Evolutionary conservation across 192 early-diverging fungal species (phyloP).

Genomic region (Pilaira anomala): DNA sequence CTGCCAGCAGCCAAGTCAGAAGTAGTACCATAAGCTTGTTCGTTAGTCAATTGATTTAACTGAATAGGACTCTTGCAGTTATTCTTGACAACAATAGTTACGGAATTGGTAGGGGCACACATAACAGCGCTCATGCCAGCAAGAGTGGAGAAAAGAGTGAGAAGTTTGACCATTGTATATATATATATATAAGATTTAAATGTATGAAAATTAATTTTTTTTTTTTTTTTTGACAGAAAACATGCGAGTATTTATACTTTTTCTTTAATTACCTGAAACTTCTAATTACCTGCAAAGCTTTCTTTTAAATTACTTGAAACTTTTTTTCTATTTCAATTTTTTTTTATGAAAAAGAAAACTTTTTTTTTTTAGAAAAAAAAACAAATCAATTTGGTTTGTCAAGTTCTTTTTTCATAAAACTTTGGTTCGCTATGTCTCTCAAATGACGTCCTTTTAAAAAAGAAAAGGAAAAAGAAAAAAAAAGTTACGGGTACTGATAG

Average conservation of each 20-base stretch:
- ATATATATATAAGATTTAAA: background rate
- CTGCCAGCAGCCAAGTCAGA: constrained; percentile 10
- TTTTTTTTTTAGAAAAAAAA: background rate
- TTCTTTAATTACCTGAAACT: background rate
- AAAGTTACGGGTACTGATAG: no score
- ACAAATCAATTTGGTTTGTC: background rate
- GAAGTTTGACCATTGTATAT: background rate
- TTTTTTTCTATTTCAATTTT: no score
- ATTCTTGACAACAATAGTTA: constrained; percentile 25
- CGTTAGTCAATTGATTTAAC: constrained; percentile 24
- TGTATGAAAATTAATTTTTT: background rate
- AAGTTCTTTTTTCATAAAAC: background rate
- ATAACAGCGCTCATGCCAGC: constrained; percentile 3
- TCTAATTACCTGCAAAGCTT: background rate
- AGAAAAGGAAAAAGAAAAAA: no score
- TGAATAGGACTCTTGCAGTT: constrained; percentile 14
- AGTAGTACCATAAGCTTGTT: background rate
- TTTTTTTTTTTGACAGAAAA: background rate
- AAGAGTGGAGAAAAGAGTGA: constrained; percentile 1
- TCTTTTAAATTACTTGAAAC: background rate
- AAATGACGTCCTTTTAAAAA: background rate
- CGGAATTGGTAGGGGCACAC: constrained; percentile 11
- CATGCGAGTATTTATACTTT: background rate
- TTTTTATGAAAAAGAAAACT: background rate
- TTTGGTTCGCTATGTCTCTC: background rate